Evolutionary conservation across 495 filamentous ascomycete species (phyloP), one percentile per base, ranked within the genome.

Genomic region (Aspergillus cristatus): DNA sequence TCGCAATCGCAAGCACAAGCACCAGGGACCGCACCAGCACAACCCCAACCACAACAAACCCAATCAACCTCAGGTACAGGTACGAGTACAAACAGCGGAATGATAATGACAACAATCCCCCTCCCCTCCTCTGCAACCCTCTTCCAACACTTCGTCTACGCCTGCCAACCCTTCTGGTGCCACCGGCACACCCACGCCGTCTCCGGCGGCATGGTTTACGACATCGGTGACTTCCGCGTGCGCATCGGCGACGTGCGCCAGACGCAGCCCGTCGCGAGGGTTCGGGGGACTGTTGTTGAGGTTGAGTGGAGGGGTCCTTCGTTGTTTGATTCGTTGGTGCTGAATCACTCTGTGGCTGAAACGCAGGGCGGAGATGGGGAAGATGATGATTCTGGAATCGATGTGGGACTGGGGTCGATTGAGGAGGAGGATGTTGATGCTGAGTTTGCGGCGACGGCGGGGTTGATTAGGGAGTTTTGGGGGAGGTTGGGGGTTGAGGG

Each of bases 401-500:
- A 63, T 36, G 32, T 60, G 20, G 40, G 48, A 0, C 58, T 60
- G 13, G 40, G 48, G 6, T 56, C 37, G 24, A 32, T 67, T 18
- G 58, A 62, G 22, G 65, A 65, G 30, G 50, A 47, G 10, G 63
- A 68, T 51, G 38, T 68, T 26, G 61, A 70, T 37, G 55, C 60
- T 0, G 66, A 70, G 50, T 65, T 60, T 54, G 47, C 42, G 22
- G 56, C 51, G 11, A 62, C 54, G 18, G 57, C 66, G 16, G 38
- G 45, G 25, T 32, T 70, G 47, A 70, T 70, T 42, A 54, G 58
- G 0, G 63, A 65, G 43, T 68, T 70, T 37, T 70, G 64, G 63
- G 48, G 35, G 3, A 42, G 51, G 11, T 25, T 70, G 17, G 54
- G 54, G 6, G 35, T 67, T 28, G 46, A 58, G 2, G 55, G 60